Conservation (phyloP, 331 rosid genomes). For the Cydonia oblonga region DNA sequence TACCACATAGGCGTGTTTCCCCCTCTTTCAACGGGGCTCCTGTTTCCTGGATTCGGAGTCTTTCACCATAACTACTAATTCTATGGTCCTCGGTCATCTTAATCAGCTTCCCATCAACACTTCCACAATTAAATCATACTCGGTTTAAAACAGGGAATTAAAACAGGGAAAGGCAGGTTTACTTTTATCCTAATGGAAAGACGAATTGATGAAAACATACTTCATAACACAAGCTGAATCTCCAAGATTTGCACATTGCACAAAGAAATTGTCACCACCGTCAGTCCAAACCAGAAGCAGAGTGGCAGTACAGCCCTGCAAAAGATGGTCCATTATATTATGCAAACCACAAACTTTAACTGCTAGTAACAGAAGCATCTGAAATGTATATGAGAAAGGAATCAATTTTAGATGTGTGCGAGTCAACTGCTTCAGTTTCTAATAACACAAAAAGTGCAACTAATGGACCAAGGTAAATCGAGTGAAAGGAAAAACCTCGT, state of each 20-base stretch:
- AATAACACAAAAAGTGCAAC: background rate
- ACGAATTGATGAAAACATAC: conserved; percentile 31
- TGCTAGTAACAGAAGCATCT: background rate
- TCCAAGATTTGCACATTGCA: conserved; percentile 96
- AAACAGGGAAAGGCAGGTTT: background rate
- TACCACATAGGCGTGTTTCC: conserved; percentile 89
- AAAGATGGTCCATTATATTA: conserved; percentile 14
- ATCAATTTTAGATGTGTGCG: background rate
- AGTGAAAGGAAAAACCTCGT: conserved; percentile 56
- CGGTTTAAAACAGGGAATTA: background rate
- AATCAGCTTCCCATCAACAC: conserved; percentile 64
- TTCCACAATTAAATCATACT: conserved; percentile 24
- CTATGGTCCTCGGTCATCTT: conserved; percentile 92
- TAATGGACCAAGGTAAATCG: background rate
- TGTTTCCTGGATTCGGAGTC: conserved; percentile 58
- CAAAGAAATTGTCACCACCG: conserved; percentile 46
- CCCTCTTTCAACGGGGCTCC: conserved; percentile 86
- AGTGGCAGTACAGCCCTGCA: conserved; percentile 98
- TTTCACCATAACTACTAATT: conserved; percentile 54
- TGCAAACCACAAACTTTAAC: conserved; percentile 13
- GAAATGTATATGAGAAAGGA: background rate
- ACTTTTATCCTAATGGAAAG: conserved; percentile 8
- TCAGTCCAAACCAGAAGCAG: conserved; percentile 87
- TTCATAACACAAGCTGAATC: conserved; percentile 81
- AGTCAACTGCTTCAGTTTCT: background rate